Conservation (phyloP, 140 eudicot species). For the Ambrosia hybrid region DNA sequence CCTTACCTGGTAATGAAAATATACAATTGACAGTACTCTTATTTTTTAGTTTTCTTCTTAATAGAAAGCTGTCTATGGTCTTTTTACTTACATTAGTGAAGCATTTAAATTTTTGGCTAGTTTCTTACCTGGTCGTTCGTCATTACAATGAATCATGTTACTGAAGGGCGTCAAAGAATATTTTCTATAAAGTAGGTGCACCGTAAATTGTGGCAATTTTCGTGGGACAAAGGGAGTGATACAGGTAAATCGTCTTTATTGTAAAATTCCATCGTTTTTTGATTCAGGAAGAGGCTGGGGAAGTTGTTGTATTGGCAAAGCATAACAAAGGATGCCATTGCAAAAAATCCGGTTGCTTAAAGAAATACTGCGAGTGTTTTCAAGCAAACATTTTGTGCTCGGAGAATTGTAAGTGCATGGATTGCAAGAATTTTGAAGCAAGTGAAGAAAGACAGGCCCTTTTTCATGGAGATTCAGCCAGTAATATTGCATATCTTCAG, state of each 20-base stretch:
- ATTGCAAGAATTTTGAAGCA: slow-evolving; percentile 78
- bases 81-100: neutral
- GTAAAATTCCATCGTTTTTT: neutral
- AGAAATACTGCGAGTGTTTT: slow-evolving; percentile 85
- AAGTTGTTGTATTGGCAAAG: slow-evolving; percentile 34
- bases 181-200: neutral
- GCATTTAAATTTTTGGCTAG: slow-evolving; percentile 15
- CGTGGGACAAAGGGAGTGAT: slow-evolving; percentile 1
- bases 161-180: slow-evolving; percentile 17
- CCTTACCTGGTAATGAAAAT: slow-evolving; percentile 9
- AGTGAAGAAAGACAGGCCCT: slow-evolving; percentile 68
- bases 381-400: slow-evolving; percentile 77
- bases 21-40: neutral
- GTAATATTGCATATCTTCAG: slow-evolving; percentile 43
- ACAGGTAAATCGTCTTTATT: neutral
- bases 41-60: neutral
- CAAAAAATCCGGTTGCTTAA: slow-evolving; percentile 81
- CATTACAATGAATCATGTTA: neutral
- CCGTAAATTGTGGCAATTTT: slow-evolving; percentile 1
- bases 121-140: slow-evolving; percentile 9
- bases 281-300: slow-evolving; percentile 49
- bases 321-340: slow-evolving; percentile 88
- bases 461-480: slow-evolving; percentile 38
- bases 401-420: slow-evolving; percentile 77
- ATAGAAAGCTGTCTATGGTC: neutral